Evolutionary conservation across 768 basidiomycete species (phyloP).

Genomic region (Dendrothele bispora): DNA sequence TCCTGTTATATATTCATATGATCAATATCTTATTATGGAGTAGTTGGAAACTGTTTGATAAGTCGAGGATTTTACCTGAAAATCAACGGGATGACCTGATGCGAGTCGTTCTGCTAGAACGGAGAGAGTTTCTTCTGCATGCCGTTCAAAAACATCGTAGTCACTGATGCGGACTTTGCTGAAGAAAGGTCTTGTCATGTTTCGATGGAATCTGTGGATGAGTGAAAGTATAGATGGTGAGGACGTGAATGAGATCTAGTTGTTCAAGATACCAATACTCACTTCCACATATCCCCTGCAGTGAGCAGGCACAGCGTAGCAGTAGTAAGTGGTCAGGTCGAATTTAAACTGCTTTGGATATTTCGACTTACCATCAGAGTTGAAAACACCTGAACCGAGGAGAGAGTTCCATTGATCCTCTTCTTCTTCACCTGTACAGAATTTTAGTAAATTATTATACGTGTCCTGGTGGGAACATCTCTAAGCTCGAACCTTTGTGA

Average conservation of each 20-base stretch:
- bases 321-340: neutral
- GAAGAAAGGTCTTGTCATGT: too few species aligned
- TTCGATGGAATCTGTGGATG: too few species aligned
- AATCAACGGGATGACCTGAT: too few species aligned
- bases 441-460: slow-evolving; percentile 15
- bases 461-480: too few species aligned
- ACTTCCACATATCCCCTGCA: slow-evolving; percentile 24
- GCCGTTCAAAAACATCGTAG: slow-evolving; percentile 40
- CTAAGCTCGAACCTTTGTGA: too few species aligned
- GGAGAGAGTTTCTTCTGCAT: too few species aligned
- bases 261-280: slow-evolving; percentile 35
- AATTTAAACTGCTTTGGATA: neutral
- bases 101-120: too few species aligned
- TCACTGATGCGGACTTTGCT: too few species aligned
- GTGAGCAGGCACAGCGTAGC: neutral
- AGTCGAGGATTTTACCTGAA: slow-evolving; percentile 32
- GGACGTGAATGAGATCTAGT: slow-evolving; percentile 43
- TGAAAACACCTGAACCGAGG: too few species aligned
- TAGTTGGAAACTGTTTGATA: slow-evolving; percentile 30
- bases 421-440: neutral
- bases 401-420: neutral
- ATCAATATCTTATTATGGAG: slow-evolving; percentile 25
- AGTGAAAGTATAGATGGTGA: slow-evolving; percentile 43
- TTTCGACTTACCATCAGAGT: too few species aligned
- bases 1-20: slow-evolving; percentile 22